Conservation (phyloP, 129 eudicot genomes). For the Pittosporum tobira region DNA sequence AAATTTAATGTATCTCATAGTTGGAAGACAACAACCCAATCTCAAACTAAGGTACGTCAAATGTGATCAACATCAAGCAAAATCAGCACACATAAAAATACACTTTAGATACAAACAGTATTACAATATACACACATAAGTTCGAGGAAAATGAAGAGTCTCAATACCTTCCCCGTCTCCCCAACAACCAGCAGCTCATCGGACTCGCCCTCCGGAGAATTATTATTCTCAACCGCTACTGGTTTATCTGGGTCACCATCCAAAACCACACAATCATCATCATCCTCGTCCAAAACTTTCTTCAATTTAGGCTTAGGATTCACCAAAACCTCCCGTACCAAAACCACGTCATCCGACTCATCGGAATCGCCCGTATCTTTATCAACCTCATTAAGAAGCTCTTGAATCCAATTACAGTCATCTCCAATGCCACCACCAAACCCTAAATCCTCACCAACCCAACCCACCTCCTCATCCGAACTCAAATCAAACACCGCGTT, state of each 20-base stretch:
- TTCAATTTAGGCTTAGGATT: constrained; percentile 30
- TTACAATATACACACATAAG: background rate
- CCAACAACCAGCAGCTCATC: constrained; percentile 65
- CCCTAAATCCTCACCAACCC: constrained; percentile 16
- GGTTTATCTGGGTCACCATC: constrained; percentile 73
- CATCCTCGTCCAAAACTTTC: constrained; percentile 22
- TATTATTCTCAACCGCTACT: constrained; percentile 15
- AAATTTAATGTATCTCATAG: too few relatives aligned
- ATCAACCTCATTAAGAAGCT: constrained; percentile 39
- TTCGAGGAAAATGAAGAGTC: background rate
- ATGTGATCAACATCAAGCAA: background rate
- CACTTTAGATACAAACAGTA: background rate
- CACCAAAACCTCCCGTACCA: constrained; percentile 41
- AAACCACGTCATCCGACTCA: constrained; percentile 58
- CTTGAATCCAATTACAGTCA: constrained; percentile 38
- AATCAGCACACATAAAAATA: background rate
- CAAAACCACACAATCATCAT: constrained; percentile 80
- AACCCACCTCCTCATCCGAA: constrained; percentile 57
- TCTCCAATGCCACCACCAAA: constrained; percentile 17
- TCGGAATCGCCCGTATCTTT: constrained; percentile 35
- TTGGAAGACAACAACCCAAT: too few relatives aligned
- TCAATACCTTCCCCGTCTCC: constrained; percentile 68
- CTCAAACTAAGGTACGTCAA: too few relatives aligned
- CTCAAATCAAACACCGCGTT: constrained; percentile 39
- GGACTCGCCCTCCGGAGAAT: constrained; percentile 17